A percentile compares a stretch with the other conserved stretches of the same genome.
Conservation (phyloP, 1,284 basidiomycete genomes). For the Ceratobasidium papillatum region DNA sequence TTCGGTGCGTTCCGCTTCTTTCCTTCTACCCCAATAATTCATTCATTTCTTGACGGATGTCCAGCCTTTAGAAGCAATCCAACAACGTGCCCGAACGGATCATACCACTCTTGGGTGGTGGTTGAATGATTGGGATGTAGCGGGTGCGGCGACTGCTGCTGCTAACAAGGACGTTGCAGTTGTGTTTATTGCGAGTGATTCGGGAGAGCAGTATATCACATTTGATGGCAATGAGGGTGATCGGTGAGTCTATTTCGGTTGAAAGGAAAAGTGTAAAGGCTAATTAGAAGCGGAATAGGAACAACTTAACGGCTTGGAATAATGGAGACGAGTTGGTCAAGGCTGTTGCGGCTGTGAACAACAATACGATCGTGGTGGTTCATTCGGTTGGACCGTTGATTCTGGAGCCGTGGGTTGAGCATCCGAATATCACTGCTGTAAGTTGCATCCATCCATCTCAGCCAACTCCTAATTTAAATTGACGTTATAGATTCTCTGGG, state of each 20-base stretch:
- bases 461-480: conserved; percentile 44
- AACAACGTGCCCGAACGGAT: conserved; percentile 54
- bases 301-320: conserved; percentile 60
- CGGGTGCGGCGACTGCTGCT: conserved; percentile 48
- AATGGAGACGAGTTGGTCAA: conserved; percentile 60
- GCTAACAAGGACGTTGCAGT: conserved; percentile 52
- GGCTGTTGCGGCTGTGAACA: conserved; percentile 60
- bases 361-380: conserved; percentile 63
- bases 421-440: conserved; percentile 76
- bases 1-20: conserved; percentile 49
- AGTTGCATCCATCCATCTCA: conserved; percentile 16
- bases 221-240: conserved; percentile 56
- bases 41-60: not conserved
- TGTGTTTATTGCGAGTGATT: conserved; percentile 54
- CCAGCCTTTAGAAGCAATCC: conserved; percentile 55
- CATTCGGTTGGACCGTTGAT: conserved; percentile 61
- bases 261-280: not conserved
- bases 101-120: conserved; percentile 54
- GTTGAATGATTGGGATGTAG: conserved; percentile 55
- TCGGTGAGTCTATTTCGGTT: conserved; percentile 41
- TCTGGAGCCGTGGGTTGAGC: conserved; percentile 63
- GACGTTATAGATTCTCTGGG: conserved; percentile 58
- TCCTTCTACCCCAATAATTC: conserved; percentile 52
- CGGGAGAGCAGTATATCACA: conserved; percentile 57
- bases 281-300: conserved; percentile 45